These are phyloP conservation scores for Extremus antarcticus DNA, from an alignment of 495 filamentous ascomycete genomes.

Conservation along the genomic window DNA sequence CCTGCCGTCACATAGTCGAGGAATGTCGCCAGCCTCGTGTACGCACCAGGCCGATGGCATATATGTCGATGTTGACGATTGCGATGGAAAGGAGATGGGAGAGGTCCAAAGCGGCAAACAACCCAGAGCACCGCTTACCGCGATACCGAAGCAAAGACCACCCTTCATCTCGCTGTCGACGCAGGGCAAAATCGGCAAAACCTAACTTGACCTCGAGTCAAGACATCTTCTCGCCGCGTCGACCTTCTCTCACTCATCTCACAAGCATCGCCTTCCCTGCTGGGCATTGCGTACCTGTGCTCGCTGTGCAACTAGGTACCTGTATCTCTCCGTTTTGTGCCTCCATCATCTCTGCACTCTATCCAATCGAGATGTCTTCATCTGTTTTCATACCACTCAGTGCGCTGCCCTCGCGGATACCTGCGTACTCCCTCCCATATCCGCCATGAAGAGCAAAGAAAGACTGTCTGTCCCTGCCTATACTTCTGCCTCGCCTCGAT, in stretches of 20 bases:
- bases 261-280: background rate
- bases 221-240: background rate
- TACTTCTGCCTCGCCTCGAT: background rate
- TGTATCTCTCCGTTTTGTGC: background rate
- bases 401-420: background rate
- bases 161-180: background rate
- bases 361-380: background rate
- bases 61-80: background rate
- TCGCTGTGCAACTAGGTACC: background rate
- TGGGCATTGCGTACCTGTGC: background rate
- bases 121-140: too few relatives aligned
- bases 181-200: background rate
- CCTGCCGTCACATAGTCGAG: background rate
- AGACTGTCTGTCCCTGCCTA: background rate
- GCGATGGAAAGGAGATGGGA: background rate
- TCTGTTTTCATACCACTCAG: background rate
- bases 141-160: background rate
- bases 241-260: background rate
- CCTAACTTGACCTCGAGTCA: background rate
- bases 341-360: background rate
- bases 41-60: background rate
- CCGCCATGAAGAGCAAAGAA: background rate
- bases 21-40: background rate
- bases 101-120: background rate
- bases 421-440: background rate